phyloP scores from a whole-genome alignment of 257 asterid genomes.

The Echites panduratus region DNA sequence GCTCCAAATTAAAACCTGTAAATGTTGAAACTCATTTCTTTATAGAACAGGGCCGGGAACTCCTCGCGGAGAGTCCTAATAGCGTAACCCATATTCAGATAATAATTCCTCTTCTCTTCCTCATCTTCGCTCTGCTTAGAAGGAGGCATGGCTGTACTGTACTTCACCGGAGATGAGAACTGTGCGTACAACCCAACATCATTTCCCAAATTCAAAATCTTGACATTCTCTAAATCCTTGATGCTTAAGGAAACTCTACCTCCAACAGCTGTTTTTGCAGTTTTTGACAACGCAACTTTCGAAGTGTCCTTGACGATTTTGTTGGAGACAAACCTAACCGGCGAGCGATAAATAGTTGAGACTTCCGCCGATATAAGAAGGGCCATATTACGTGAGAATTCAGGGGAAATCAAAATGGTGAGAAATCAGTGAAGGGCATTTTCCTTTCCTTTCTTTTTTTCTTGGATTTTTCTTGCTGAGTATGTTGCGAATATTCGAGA shows the following conservation, averaged over 20 bases:
- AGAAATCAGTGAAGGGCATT: constrained; percentile 3
- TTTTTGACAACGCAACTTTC: background rate
- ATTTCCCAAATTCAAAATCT: constrained; percentile 36
- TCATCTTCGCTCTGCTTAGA: constrained; percentile 38
- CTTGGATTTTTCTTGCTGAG: background rate
- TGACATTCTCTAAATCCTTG: constrained; percentile 49
- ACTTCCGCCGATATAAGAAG: constrained; percentile 31
- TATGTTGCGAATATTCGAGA: constrained; percentile 14
- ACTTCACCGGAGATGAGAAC: constrained; percentile 43
- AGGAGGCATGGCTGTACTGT: constrained; percentile 38
- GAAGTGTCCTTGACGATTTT: constrained; percentile 6
- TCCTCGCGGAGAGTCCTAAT: constrained; percentile 87
- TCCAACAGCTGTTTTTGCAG: constrained; percentile 21
- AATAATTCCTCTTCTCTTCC: constrained; percentile 72
- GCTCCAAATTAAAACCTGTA: constrained; percentile 50
- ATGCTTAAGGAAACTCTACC: constrained; percentile 38
- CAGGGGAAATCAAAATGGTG: constrained; percentile 8
- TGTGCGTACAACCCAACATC: constrained; percentile 38
- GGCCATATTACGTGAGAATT: constrained; percentile 25
- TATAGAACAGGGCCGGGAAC: constrained; percentile 66
- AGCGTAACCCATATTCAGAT: constrained; percentile 83
- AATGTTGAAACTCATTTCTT: constrained; percentile 72
- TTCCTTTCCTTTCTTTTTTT: background rate
- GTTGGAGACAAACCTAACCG: constrained; percentile 10
- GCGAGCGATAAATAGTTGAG: constrained; percentile 19